These are phyloP conservation scores for Isoetes taiwanensis DNA, from an alignment of 75 land plant species.

Conservation along the genomic window DNA sequence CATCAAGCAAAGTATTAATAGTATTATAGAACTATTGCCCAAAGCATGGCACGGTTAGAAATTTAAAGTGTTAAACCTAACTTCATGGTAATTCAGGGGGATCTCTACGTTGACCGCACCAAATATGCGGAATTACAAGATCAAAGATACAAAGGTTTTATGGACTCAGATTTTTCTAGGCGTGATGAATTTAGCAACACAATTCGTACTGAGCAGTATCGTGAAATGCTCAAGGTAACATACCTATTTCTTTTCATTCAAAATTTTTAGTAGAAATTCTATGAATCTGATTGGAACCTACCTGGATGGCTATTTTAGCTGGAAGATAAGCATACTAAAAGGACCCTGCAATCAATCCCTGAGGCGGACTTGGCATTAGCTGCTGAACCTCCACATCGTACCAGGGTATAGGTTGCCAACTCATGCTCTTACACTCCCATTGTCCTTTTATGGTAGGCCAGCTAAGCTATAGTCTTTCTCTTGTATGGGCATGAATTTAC, in stretches of 20 bases:
- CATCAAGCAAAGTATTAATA: too few species aligned
- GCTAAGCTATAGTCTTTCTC: not conserved
- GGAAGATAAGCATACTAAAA: constrained; percentile 20
- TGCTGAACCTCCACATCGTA: constrained; percentile 9
- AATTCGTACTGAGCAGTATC: constrained; percentile 29
- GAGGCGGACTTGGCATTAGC: constrained; percentile 7
- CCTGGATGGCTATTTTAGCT: constrained; percentile 2
- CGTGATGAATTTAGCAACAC: constrained; percentile 25
- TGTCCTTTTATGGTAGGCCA: too few species aligned
- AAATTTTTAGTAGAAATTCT: not conserved
- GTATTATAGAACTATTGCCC: too few species aligned
- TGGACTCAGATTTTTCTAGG: constrained; percentile 28
- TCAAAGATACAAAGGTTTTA: constrained; percentile 26
- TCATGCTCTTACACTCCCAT: too few species aligned
- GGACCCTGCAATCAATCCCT: constrained; percentile 9
- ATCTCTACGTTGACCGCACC: constrained; percentile 22
- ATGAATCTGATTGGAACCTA: not conserved
- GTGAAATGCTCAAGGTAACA: constrained; percentile 18
- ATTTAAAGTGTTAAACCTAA: too few species aligned
- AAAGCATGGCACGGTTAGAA: too few species aligned
- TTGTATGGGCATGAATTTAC: not conserved
- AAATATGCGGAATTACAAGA: constrained; percentile 20
- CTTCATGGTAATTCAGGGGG: too few species aligned
- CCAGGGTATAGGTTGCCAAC: too few species aligned
- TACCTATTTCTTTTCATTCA: not conserved